A percentile compares a stretch with the other conserved stretches of the same genome.
Conservation (phyloP, 2,329 filamentous ascomycete species). For the Ophiostoma angusticollis region DNA sequence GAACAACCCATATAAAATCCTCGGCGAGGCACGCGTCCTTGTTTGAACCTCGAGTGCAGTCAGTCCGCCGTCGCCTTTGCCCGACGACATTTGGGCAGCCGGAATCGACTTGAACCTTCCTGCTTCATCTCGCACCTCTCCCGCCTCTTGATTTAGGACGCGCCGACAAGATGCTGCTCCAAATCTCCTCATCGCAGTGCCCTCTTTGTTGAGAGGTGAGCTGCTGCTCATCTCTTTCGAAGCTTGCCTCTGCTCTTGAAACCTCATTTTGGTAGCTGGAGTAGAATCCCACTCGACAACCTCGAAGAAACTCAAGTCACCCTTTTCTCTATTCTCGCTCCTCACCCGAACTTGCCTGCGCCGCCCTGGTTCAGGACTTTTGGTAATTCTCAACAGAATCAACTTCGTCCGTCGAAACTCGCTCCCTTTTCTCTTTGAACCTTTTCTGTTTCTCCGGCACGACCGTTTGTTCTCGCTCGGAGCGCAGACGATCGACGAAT, state of each 20-base stretch:
- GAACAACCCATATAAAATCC: neutral
- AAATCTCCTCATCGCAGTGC: conserved; percentile 1
- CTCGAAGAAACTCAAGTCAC: neutral
- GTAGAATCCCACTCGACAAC: neutral
- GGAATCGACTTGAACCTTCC: neutral
- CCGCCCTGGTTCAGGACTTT: no score
- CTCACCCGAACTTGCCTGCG: neutral
- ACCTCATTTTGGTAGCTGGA: neutral
- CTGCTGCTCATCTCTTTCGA: conserved; percentile 5
- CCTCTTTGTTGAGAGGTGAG: conserved; percentile 11
- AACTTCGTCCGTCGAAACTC: neutral
- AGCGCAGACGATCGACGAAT: no score
- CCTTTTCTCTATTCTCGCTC: neutral
- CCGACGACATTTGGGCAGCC: neutral
- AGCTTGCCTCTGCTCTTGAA: neutral
- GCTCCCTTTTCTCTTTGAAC: neutral
- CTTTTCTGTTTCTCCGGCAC: neutral
- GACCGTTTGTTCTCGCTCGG: no score
- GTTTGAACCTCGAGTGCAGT: no score
- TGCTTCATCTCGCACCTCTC: neutral
- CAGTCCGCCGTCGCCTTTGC: neutral
- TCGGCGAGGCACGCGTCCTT: no score
- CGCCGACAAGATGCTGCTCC: conserved; percentile 10
- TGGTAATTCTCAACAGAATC: no score
- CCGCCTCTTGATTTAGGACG: neutral